Evolutionary conservation across 2,329 filamentous ascomycete genomes (phyloP), one percentile per base, ranked within the genome.

Genomic region (Neocatenulostroma microsporum): DNA sequence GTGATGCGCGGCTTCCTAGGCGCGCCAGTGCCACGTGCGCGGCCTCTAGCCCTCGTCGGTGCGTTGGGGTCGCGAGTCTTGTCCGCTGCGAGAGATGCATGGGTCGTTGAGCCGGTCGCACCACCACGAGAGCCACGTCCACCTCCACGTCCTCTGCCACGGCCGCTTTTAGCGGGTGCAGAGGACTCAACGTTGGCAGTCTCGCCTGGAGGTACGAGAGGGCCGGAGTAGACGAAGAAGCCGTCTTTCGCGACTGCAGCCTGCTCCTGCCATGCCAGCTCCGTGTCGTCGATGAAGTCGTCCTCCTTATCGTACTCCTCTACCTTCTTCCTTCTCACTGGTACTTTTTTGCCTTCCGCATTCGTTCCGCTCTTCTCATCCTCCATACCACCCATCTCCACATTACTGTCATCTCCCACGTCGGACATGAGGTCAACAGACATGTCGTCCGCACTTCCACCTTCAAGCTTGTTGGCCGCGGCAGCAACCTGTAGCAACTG

Each of bases 221-320:
- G 89, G 3, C 91, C 91, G 42, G 85, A 93, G 62, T 95, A 98
- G 2, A 98, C 91, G 58, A 96, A 98, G 67, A 96, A 98, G 1
- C 91, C 91, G 57, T 96, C 91, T 50, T 89, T 85, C 48, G 85
- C 89, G 30, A 91, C 88, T 4, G 89, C 87, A 5, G 89, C 89
- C 57, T 94, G 84, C 55, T 94, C 86, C 62, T 96, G 86, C 89
- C 89, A 96, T 1, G 93, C 72, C 56, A 95, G 62, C 60, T 98
- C 91, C 1, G 87, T 93, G 57, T 98, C 91, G 54, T 98, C 91
- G 38, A 81, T 78, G 53, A 81, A 81, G 29, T 78, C 76, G 46
- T 81, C 77, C 36, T 79, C 75, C 40, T 76, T 76, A 53, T 80
- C 75, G 50, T 81, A 81, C 41, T 79, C 75, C 49, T 81, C 77